Conservation (phyloP, 1,284 basidiomycete species). For the Lentinula novae-zelandiae region DNA sequence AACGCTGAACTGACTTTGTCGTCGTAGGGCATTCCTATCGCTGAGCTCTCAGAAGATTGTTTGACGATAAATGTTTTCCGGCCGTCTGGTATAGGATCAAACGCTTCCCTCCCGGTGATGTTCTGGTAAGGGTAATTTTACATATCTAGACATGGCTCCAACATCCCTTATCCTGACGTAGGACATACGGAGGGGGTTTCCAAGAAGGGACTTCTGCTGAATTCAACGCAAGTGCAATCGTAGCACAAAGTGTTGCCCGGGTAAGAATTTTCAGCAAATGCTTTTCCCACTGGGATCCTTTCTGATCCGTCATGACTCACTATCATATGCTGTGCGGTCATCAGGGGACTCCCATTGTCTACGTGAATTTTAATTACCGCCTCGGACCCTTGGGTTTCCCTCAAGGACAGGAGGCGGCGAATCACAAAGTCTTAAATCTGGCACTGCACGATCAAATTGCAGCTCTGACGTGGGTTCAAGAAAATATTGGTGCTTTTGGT, state of each 20-base stretch:
- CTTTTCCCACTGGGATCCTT: no score
- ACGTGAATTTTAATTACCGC: constrained; percentile 34
- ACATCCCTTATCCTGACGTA: neutral
- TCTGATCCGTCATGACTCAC: no score
- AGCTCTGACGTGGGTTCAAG: constrained; percentile 31
- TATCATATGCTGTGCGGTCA: no score
- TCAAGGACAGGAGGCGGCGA: constrained; percentile 27
- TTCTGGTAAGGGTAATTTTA: neutral
- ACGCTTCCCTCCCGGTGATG: neutral
- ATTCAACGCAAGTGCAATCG: constrained; percentile 39
- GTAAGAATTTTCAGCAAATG: constrained; percentile 23
- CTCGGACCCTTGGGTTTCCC: constrained; percentile 16
- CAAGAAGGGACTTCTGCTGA: constrained; percentile 27
- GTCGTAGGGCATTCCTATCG: neutral
- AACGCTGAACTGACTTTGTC: no score
- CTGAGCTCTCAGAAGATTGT: constrained; percentile 11
- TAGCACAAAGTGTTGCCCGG: constrained; percentile 40
- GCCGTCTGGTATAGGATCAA: neutral
- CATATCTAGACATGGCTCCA: neutral
- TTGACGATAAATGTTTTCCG: constrained; percentile 10
- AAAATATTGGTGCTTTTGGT: constrained; percentile 33
- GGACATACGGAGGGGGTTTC: constrained; percentile 9
- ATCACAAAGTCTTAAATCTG: constrained; percentile 24
- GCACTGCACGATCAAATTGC: constrained; percentile 27
- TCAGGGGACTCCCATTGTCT: constrained; percentile 50